Conservation (phyloP, 371 early-diverging fungal species). For the Mucor sp. region DNA sequence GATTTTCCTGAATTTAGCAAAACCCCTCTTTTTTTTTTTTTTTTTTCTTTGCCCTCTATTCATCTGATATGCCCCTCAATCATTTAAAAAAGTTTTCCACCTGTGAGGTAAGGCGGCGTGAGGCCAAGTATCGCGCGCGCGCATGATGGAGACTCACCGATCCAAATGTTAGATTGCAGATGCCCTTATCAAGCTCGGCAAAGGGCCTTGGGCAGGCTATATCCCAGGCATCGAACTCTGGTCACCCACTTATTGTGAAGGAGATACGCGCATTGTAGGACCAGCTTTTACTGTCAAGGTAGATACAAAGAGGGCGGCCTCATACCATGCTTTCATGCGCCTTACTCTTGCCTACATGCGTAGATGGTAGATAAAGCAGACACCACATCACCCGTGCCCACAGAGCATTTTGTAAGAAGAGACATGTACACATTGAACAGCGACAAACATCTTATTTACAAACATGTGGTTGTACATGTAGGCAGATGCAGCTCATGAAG, state of each 20-base stretch:
- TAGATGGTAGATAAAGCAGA: slow-evolving; percentile 59
- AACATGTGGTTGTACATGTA: slow-evolving; percentile 15
- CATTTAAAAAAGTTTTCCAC: slow-evolving; percentile 32
- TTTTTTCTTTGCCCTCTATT: not conserved
- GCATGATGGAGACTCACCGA: not conserved
- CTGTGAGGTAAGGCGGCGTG: slow-evolving; percentile 33
- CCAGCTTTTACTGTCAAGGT: slow-evolving; percentile 80
- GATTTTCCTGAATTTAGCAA: not conserved
- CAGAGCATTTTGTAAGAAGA: slow-evolving; percentile 59
- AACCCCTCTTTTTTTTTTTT: not conserved
- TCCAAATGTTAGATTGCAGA: slow-evolving; percentile 66
- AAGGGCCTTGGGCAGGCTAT: slow-evolving; percentile 61
- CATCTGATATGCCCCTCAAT: not conserved
- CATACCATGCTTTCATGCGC: too few species aligned
- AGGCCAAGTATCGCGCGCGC: not conserved
- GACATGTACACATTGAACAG: not conserved
- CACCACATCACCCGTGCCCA: slow-evolving; percentile 43
- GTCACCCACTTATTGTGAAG: slow-evolving; percentile 64
- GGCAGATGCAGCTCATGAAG: slow-evolving; percentile 60
- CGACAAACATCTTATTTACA: not conserved
- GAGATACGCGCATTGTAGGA: slow-evolving; percentile 66
- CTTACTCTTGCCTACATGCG: not conserved
- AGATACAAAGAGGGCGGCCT: not conserved
- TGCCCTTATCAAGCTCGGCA: slow-evolving; percentile 67
- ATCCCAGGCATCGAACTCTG: slow-evolving; percentile 69